Evolutionary conservation across 345 rosid genomes (phyloP), one percentile per base, ranked within the genome.

Genomic region (Gossypium longicalyx): DNA sequence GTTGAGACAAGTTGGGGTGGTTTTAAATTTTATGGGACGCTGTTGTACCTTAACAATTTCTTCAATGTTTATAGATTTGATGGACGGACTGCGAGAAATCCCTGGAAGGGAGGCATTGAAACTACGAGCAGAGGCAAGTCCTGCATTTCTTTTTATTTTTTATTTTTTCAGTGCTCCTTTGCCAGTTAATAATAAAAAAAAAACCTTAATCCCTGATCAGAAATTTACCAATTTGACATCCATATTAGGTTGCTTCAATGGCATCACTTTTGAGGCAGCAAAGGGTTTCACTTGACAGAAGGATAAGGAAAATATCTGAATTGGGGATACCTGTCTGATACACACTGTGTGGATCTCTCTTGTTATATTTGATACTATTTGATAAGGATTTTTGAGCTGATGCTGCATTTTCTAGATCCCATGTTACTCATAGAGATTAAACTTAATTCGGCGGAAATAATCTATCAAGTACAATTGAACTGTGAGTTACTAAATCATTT

Each of bases 101-200:
- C 92, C 97, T 17, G 91, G 97, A 25, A 88, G 99, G 78, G 98
- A 95, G 67, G 90, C 98, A 13, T 78, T 95, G 80, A 91, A 93
- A 88, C 97, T 95, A 70, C 82, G 99, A 78, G 97, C 97, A 41
- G 99, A 95, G 91, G 99, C 77, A 82, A 82, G 84, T 80, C 47
- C 1, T 11, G 27, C 45, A 27, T 23, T 38, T 44, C 47, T 5
- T 43, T 20, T 57, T 12, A 2, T 43, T 20, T 57, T 7, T 44
- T 17, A 41, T 63, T 3, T n/a, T 41, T 64, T n/a, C 41, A 23
- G 38, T 43, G 15, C 29, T 34, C 41, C 41, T 57, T 54, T 8
- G 20, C 19, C 47, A 34, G 16, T 15, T 60, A 20, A 25, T 11
- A 38, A 49, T 11, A 34, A 34, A 34, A 29, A 29, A 17, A 29